Conservation (phyloP, 2,329 filamentous ascomycete genomes). For the Aureobasidium lini region DNA sequence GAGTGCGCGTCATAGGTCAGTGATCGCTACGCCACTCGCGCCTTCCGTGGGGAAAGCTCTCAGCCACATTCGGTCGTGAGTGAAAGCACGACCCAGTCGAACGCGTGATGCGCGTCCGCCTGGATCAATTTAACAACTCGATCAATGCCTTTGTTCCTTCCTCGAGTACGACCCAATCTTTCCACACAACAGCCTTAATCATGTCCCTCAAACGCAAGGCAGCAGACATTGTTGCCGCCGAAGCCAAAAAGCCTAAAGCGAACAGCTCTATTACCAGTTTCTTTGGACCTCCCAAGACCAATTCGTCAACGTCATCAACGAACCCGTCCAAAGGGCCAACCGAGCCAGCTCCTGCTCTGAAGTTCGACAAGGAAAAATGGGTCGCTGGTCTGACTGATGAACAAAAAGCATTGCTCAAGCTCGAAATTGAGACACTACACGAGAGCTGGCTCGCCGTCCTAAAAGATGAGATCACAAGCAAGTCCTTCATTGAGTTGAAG, state of each 20-base stretch:
- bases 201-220: constrained; percentile 48
- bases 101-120: constrained; percentile 5
- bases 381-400: constrained; percentile 69
- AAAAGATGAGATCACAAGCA: constrained; percentile 73
- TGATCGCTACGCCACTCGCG: neutral
- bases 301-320: constrained; percentile 23
- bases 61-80: neutral
- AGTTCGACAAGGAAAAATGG: constrained; percentile 87
- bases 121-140: neutral
- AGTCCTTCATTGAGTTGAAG: constrained; percentile 82
- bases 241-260: constrained; percentile 45
- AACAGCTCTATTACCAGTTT: constrained; percentile 83
- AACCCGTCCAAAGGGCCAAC: constrained; percentile 24
- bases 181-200: constrained; percentile 1
- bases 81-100: neutral
- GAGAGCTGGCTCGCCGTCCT: constrained; percentile 85
- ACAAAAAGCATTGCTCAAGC: constrained; percentile 70
- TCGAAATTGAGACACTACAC: constrained; percentile 89
- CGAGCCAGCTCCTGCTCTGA: constrained; percentile 35
- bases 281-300: constrained; percentile 63
- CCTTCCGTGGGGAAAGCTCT: neutral
- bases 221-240: constrained; percentile 34
- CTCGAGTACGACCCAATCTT: neutral
- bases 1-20: neutral
- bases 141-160: neutral